Evolutionary conservation across 83 land plant species (phyloP).

Genomic region (Diphasiastrum complanatum): DNA sequence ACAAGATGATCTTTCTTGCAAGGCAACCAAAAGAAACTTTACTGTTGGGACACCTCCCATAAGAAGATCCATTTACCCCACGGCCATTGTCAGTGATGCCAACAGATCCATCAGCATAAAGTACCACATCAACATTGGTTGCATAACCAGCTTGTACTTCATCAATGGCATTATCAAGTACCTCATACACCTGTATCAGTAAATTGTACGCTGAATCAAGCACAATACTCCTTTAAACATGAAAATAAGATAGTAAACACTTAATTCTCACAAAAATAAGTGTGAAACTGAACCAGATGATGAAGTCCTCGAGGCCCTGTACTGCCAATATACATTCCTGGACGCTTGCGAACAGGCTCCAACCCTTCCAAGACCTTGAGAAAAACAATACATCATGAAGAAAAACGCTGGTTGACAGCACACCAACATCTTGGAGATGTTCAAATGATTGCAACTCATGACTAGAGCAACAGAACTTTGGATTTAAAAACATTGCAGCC

Average conservation of each 20-base stretch:
- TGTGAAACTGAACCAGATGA: conserved; percentile 58
- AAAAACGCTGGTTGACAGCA: no score
- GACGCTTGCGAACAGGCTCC: conserved; percentile 91
- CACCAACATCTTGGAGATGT: no score
- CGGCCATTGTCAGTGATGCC: conserved; percentile 87
- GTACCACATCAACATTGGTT: conserved; percentile 53
- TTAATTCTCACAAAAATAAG: no score
- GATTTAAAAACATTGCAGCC: no score
- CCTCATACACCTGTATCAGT: conserved; percentile 77
- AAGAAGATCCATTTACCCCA: no score
- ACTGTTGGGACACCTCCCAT: no score
- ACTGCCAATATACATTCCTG: conserved; percentile 99
- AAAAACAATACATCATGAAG: no score
- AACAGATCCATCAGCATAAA: conserved; percentile 81
- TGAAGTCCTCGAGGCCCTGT: conserved; percentile 95
- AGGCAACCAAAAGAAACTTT: no score
- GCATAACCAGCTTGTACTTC: conserved; percentile 98
- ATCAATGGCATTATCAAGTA: conserved; percentile 94
- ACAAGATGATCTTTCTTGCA: no score
- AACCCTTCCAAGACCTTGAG: conserved; percentile 85
- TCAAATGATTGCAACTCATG: no score
- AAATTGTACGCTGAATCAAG: background rate
- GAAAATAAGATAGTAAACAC: background rate
- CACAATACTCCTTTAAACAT: background rate
- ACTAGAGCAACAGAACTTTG: no score